These are phyloP conservation scores for Hypericum perforatum DNA, from an alignment of 345 rosid genomes.

Conservation along the genomic window DNA sequence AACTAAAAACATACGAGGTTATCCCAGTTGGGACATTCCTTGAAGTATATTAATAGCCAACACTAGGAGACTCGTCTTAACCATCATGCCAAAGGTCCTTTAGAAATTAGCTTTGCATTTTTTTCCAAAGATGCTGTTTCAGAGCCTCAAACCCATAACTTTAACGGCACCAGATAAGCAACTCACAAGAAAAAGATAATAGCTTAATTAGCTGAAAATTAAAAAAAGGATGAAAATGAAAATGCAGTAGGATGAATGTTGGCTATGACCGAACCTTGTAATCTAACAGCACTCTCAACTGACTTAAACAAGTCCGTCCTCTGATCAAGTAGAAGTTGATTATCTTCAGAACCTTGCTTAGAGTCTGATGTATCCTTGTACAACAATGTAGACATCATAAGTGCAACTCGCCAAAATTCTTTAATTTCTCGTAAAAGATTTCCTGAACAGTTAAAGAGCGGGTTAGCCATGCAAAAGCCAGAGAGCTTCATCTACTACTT, in stretches of 20 bases:
- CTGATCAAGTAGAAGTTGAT: conserved; percentile 38
- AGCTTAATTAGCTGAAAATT: background rate
- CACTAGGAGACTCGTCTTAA: too few species aligned
- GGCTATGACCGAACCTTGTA: conserved; percentile 36
- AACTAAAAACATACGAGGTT: too few species aligned
- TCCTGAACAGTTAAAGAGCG: conserved; percentile 32
- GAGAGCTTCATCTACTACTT: too few species aligned
- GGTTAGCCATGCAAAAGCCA: too few species aligned
- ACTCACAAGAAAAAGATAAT: too few species aligned
- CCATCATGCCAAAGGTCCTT: too few species aligned
- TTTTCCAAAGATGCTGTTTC: too few species aligned
- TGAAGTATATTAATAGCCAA: too few species aligned
- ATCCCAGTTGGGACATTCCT: too few species aligned
- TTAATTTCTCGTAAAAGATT: conserved; percentile 68
- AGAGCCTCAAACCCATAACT: too few species aligned
- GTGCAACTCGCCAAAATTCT: conserved; percentile 75
- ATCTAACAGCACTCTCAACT: conserved; percentile 40
- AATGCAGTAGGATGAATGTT: background rate
- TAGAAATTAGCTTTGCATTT: too few species aligned
- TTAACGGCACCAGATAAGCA: too few species aligned
- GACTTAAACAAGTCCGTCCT: conserved; percentile 38
- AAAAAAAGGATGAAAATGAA: background rate
- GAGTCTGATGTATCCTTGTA: conserved; percentile 30
- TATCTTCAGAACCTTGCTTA: conserved; percentile 22
- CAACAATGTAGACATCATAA: conserved; percentile 50